Conservation (phyloP, 345 rosid species). For the Melastoma malabathricum region DNA sequence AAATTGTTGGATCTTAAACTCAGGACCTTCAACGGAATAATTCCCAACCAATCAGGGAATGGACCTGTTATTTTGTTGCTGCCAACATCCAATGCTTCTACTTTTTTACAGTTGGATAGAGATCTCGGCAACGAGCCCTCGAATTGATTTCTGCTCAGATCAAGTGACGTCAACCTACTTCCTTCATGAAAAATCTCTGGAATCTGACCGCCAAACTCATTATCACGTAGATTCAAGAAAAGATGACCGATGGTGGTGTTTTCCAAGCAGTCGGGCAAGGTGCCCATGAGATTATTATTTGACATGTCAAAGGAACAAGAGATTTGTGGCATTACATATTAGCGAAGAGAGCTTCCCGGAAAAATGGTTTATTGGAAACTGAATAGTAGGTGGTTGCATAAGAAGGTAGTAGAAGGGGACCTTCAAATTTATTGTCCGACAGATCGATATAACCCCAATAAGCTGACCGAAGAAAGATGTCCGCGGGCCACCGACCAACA, state of each 20-base stretch:
- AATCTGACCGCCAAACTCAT: too few relatives aligned
- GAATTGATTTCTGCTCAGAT: too few relatives aligned
- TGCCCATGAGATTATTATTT: neutral
- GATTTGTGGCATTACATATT: neutral
- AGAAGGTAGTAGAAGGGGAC: too few relatives aligned
- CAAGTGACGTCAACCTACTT: too few relatives aligned
- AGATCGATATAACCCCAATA: neutral
- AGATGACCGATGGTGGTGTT: fast-evolving
- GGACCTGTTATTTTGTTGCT: neutral
- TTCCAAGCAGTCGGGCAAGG: neutral
- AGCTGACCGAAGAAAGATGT: neutral
- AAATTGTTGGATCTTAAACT: neutral
- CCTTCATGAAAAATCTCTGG: too few relatives aligned
- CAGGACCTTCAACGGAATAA: conserved; percentile 1
- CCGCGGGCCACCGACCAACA: neutral
- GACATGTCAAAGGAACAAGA: neutral
- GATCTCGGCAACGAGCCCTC: too few relatives aligned
- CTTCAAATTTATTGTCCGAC: neutral
- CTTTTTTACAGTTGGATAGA: neutral
- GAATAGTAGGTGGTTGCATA: too few relatives aligned
- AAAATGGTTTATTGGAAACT: too few relatives aligned
- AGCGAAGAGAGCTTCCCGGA: neutral
- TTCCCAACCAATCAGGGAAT: conserved; percentile 9
- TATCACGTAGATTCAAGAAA: neutral
- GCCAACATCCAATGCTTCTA: conserved; percentile 7